Conservation (phyloP, 2,329 filamentous ascomycete genomes). For the Nigrospora oryzae region DNA sequence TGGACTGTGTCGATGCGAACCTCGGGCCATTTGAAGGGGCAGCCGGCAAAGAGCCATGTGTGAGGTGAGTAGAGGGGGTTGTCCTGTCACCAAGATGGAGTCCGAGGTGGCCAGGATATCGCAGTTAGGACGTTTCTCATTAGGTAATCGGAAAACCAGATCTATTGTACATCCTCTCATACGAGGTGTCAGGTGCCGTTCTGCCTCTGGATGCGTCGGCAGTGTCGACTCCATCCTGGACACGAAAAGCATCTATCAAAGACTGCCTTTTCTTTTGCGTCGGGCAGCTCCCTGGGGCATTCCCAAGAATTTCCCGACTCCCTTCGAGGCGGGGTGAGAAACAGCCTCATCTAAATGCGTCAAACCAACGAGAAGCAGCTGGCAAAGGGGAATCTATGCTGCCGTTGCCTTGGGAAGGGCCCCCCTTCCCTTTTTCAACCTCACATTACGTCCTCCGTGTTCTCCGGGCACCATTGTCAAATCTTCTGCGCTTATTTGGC, state of each 20-base stretch:
- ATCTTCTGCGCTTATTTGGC: constrained; percentile 16
- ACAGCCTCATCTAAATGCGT: constrained; percentile 19
- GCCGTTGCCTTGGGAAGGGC: constrained; percentile 10
- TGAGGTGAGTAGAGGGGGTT: not conserved
- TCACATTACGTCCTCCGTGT: constrained; percentile 11
- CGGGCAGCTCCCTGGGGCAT: constrained; percentile 10
- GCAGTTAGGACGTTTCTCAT: not conserved
- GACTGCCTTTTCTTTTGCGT: not conserved
- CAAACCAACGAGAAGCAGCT: constrained; percentile 15
- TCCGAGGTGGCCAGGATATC: not conserved
- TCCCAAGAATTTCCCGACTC: constrained; percentile 7
- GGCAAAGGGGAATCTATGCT: constrained; percentile 10
- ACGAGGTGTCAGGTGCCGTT: constrained; percentile 12
- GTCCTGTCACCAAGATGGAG: not conserved
- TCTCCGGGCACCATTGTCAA: not conserved
- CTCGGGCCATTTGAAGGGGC: too few relatives aligned
- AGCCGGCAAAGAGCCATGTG: not conserved
- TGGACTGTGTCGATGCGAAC: constrained; percentile 5
- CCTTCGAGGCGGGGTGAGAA: constrained; percentile 8
- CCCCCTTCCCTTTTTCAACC: constrained; percentile 8
- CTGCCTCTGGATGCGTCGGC: constrained; percentile 16
- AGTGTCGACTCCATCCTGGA: constrained; percentile 16
- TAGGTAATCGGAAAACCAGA: constrained; percentile 9
- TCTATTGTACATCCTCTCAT: constrained; percentile 22
- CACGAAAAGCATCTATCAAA: constrained; percentile 10